phyloP scores from a whole-genome alignment of 2,329 filamentous ascomycete genomes.

The Tolypocladium album region DNA sequence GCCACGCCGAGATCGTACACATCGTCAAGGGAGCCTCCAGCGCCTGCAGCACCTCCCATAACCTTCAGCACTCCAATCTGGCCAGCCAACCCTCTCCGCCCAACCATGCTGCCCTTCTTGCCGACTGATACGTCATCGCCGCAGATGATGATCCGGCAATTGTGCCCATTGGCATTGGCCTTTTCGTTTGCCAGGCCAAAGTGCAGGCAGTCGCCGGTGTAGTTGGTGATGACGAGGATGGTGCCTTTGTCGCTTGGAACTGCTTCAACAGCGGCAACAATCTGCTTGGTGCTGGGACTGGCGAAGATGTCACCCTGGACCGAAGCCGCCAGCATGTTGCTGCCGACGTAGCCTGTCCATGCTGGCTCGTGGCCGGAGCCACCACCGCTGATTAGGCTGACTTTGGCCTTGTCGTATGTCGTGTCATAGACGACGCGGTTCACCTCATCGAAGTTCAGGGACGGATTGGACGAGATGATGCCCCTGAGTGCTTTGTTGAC shows the following conservation, averaged over 20 bases:
- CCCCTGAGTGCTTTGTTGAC: constrained; percentile 40
- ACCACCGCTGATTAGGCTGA: constrained; percentile 42
- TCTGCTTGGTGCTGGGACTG: constrained; percentile 51
- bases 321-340: constrained; percentile 49
- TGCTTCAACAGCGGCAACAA: constrained; percentile 47
- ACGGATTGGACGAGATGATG: constrained; percentile 42
- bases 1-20: constrained; percentile 39
- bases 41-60: constrained; percentile 38
- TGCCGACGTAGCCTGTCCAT: constrained; percentile 53
- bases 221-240: constrained; percentile 53
- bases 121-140: constrained; percentile 57
- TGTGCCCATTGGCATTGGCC: constrained; percentile 41
- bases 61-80: constrained; percentile 50
- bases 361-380: constrained; percentile 51
- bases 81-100: constrained; percentile 49
- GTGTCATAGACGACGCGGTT: constrained; percentile 43
- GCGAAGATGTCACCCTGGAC: constrained; percentile 55
- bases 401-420: constrained; percentile 28
- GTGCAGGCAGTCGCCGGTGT: constrained; percentile 53
- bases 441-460: constrained; percentile 35
- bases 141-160: constrained; percentile 47
- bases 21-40: constrained; percentile 35
- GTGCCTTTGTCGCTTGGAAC: constrained; percentile 44
- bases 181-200: constrained; percentile 50
- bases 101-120: constrained; percentile 44